These are phyloP conservation scores for Phoma sp. DNA, from an alignment of 2,329 filamentous ascomycete species.

Conservation along the genomic window DNA sequence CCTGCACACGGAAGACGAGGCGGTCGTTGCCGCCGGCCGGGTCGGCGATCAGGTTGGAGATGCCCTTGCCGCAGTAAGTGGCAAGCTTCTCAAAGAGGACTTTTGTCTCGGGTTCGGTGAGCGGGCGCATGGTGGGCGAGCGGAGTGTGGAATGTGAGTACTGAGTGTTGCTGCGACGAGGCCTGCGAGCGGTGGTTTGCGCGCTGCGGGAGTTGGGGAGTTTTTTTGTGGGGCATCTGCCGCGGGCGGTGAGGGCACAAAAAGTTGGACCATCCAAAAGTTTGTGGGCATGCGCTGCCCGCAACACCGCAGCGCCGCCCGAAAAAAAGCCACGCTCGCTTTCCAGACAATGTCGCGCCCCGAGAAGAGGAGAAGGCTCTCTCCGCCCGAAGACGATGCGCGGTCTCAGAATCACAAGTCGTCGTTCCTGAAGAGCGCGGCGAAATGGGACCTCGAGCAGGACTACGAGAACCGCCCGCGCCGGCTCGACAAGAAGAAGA, in stretches of 20 bases:
- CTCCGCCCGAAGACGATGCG: slow-evolving; percentile 40
- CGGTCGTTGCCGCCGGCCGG: slow-evolving; percentile 40
- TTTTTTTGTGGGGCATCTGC: slow-evolving; percentile 22
- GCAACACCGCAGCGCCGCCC: slow-evolving; percentile 1
- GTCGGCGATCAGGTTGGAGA: slow-evolving; percentile 72
- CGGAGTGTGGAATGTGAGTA: slow-evolving; percentile 1
- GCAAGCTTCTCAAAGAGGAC: slow-evolving; percentile 92
- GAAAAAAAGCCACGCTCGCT: not conserved
- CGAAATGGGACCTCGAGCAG: slow-evolving; percentile 89
- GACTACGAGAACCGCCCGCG: slow-evolving; percentile 83
- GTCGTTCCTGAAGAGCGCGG: slow-evolving; percentile 74
- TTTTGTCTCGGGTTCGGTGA: slow-evolving; percentile 79
- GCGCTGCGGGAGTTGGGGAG: slow-evolving; percentile 9
- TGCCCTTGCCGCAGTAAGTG: slow-evolving; percentile 85
- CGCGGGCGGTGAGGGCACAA: slow-evolving; percentile 7
- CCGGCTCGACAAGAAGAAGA: slow-evolving; percentile 68
- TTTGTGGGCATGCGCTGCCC: not conserved
- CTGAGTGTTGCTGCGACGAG: not conserved
- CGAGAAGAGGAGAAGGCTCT: slow-evolving; percentile 47
- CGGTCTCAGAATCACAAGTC: slow-evolving; percentile 38
- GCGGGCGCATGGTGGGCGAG: slow-evolving; percentile 68
- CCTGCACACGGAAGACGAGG: slow-evolving; percentile 55
- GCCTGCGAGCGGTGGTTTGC: not conserved
- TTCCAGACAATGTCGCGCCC: slow-evolving; percentile 38
- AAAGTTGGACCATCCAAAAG: slow-evolving; percentile 11